Conservation (phyloP, 192 early-diverging fungal species). For the Umbelopsis vinacea region DNA sequence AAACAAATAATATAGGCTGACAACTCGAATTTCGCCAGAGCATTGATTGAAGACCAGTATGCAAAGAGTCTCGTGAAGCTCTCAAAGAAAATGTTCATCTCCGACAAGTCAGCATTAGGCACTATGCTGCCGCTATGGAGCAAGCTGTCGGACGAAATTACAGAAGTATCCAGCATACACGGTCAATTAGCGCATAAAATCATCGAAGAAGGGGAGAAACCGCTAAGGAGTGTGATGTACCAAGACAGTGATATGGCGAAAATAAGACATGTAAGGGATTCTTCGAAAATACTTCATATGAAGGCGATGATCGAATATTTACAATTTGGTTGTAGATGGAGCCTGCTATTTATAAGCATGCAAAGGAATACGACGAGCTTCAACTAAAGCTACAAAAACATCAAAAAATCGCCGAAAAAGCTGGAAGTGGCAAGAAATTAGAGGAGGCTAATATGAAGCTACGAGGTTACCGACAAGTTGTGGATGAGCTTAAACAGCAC, state of each 20-base stretch:
- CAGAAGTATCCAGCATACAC: constrained; percentile 36
- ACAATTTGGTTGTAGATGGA: constrained; percentile 27
- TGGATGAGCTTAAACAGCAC: constrained; percentile 20
- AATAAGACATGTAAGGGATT: constrained; percentile 29
- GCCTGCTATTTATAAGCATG: constrained; percentile 27
- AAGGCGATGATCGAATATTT: too few relatives aligned
- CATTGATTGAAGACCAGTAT: constrained; percentile 54
- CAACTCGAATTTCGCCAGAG: constrained; percentile 32
- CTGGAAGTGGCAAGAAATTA: constrained; percentile 21
- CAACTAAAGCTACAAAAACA: constrained; percentile 35
- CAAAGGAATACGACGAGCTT: constrained; percentile 40
- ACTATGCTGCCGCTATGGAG: constrained; percentile 35
- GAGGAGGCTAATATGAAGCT: constrained; percentile 24
- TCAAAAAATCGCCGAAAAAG: constrained; percentile 25
- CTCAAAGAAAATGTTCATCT: constrained; percentile 48
- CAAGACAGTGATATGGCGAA: constrained; percentile 22
- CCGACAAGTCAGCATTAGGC: constrained; percentile 48
- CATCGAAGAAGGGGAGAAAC: constrained; percentile 44
- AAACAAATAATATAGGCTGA: neutral
- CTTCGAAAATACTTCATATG: neutral
- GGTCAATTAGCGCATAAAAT: constrained; percentile 38
- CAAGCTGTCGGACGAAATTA: constrained; percentile 37
- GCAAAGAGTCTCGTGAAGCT: constrained; percentile 53
- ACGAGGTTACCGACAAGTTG: constrained; percentile 6
- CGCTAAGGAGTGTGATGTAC: constrained; percentile 29